phyloP scores from a whole-genome alignment of 768 basidiomycete species.

The Mycena epipterygia region DNA sequence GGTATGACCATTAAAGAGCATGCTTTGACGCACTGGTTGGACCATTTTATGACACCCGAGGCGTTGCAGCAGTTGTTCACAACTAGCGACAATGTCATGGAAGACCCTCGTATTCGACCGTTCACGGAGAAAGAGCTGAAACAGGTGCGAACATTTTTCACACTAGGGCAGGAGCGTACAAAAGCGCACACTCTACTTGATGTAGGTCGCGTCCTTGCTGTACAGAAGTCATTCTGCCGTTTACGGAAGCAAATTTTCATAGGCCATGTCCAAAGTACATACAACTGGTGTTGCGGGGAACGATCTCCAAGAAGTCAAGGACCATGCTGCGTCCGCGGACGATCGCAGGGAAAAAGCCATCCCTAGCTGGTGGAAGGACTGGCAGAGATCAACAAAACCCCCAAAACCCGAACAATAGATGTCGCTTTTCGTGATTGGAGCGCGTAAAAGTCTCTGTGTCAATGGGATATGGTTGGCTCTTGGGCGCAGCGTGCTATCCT shows the following conservation, averaged over 20 bases:
- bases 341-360: conserved; percentile 35
- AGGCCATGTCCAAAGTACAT: background rate
- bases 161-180: conserved; percentile 6
- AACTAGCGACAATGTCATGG: conserved; percentile 41
- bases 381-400: conserved; percentile 28
- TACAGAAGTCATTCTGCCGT: background rate
- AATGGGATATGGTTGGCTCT: too few relatives aligned
- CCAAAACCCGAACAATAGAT: background rate
- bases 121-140: conserved; percentile 47
- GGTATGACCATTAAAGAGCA: too few relatives aligned
- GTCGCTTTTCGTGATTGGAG: too few relatives aligned
- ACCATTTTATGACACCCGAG: conserved; percentile 32
- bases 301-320: conserved; percentile 27
- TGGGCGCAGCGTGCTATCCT: too few relatives aligned
- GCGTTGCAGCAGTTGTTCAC: conserved; percentile 34
- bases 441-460: too few relatives aligned
- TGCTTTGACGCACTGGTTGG: background rate
- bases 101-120: conserved; percentile 51
- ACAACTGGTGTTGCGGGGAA: too few relatives aligned
- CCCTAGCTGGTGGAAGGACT: conserved; percentile 49
- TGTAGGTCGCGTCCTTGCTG: background rate
- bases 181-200: conserved; percentile 7
- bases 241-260: background rate
- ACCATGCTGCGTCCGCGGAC: background rate
- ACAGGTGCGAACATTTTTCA: conserved; percentile 44